Percentiles rank a stretch among this genome's conserved stretches.
phyloP scores from a whole-genome alignment of 116 monocot genomes.

The Dioscorea cayenensis region DNA sequence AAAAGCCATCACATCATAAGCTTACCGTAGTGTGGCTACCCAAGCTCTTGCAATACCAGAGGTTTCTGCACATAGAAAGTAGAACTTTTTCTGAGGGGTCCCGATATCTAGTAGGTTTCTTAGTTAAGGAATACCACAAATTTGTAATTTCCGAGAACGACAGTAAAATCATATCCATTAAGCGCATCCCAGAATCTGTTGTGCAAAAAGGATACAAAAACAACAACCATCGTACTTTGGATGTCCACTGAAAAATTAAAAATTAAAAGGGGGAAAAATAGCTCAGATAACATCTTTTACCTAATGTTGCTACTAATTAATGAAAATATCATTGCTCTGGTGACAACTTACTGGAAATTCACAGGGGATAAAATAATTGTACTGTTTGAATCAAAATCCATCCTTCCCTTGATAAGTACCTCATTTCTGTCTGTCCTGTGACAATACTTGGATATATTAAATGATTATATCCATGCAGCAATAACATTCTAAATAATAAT shows the following conservation, averaged over 20 bases:
- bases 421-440: slow-evolving; percentile 71
- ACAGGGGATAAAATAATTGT: slow-evolving; percentile 85
- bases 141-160: neutral
- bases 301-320: neutral
- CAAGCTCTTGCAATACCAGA: slow-evolving; percentile 96
- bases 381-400: slow-evolving; percentile 86
- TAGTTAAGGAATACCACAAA: slow-evolving; percentile 25
- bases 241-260: slow-evolving; percentile 57
- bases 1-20: slow-evolving; percentile 20
- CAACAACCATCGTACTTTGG: slow-evolving; percentile 98
- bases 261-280: slow-evolving; percentile 1
- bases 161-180: neutral
- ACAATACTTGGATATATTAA: slow-evolving; percentile 9
- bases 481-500: neutral
- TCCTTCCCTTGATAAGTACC: slow-evolving; percentile 57
- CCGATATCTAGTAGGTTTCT: slow-evolving; percentile 70
- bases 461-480: neutral
- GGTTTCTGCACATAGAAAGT: slow-evolving; percentile 97
- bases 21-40: slow-evolving; percentile 98
- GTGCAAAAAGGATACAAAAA: slow-evolving; percentile 75
- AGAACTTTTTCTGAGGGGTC: slow-evolving; percentile 89
- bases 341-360: slow-evolving; percentile 80
- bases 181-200: neutral
- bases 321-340: neutral
- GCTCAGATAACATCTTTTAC: slow-evolving; percentile 4